A percentile compares a stretch with the other conserved stretches of the same genome.
Evolutionary conservation across 495 filamentous ascomycete species (phyloP).

Genomic region (Xylaria telfairii): DNA sequence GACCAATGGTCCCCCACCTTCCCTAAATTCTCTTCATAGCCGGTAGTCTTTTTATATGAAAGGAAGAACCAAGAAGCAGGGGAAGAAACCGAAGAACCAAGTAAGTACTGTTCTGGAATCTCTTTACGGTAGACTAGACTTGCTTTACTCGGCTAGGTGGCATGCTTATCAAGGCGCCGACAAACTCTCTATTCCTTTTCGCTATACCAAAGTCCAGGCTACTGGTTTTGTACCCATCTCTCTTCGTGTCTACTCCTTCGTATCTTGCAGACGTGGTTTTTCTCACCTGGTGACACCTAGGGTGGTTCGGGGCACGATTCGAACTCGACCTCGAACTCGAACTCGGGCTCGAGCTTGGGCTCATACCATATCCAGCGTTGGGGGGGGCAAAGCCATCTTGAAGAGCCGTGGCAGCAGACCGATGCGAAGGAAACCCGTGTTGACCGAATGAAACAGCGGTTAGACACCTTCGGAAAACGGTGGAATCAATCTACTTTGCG

Average conservation of each 20-base stretch:
- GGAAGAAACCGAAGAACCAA: background rate
- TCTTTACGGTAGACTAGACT: background rate
- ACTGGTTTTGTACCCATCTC: background rate
- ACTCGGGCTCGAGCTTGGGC: background rate
- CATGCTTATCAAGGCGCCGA: background rate
- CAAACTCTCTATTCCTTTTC: background rate
- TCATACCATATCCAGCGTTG: slow-evolving; percentile 19
- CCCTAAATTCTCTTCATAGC: background rate
- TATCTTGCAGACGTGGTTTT: background rate
- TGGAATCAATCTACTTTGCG: slow-evolving; percentile 19
- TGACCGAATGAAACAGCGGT: background rate
- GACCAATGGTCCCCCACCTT: background rate
- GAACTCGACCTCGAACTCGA: background rate
- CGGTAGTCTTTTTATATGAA: slow-evolving; percentile 9
- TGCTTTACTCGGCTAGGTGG: background rate
- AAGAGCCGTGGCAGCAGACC: slow-evolving; percentile 10
- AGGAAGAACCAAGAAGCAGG: background rate
- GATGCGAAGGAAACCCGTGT: background rate
- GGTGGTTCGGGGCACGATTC: slow-evolving; percentile 16
- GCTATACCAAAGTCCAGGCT: background rate
- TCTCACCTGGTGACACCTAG: background rate
- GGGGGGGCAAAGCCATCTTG: slow-evolving; percentile 4
- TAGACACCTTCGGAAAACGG: slow-evolving; percentile 18
- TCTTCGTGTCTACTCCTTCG: background rate
- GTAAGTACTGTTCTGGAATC: slow-evolving; percentile 4